Conservation (phyloP, 148 eudicot genomes). For the Gaultheria prostrata region DNA sequence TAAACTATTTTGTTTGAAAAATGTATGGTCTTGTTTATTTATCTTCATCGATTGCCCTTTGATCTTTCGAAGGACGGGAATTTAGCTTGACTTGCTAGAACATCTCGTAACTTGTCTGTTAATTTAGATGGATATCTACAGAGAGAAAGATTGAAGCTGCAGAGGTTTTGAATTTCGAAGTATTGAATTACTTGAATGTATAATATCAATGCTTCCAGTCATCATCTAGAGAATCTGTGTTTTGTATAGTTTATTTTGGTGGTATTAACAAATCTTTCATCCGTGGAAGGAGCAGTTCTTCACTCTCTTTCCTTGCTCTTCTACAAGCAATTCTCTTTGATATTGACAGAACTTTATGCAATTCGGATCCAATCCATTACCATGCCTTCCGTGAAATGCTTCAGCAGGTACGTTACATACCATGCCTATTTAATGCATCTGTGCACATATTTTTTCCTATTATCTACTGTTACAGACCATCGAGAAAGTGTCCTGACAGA, state of each 20-base stretch:
- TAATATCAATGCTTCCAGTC: background rate
- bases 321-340: slow-evolving; percentile 80
- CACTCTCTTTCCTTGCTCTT: slow-evolving; percentile 66
- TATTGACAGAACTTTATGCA: slow-evolving; percentile 86
- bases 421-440: background rate
- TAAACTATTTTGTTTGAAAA: too few relatives aligned
- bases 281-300: slow-evolving; percentile 31
- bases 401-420: slow-evolving; percentile 44
- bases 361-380: slow-evolving; percentile 84
- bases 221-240: background rate
- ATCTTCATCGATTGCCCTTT: too few relatives aligned
- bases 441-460: background rate
- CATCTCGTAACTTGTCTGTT: background rate
- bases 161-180: background rate
- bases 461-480: background rate
- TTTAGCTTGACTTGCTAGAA: background rate
- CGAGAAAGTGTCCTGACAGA: slow-evolving; percentile 35
- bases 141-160: background rate
- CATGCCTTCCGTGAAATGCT: slow-evolving; percentile 83
- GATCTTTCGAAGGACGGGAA: too few relatives aligned
- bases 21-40: too few relatives aligned
- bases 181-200: background rate
- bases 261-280: background rate
- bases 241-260: background rate
- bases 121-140: background rate